Base-by-base conservation (phyloP, 176 grass and related monocot species). In the Carex parvula region DNA sequence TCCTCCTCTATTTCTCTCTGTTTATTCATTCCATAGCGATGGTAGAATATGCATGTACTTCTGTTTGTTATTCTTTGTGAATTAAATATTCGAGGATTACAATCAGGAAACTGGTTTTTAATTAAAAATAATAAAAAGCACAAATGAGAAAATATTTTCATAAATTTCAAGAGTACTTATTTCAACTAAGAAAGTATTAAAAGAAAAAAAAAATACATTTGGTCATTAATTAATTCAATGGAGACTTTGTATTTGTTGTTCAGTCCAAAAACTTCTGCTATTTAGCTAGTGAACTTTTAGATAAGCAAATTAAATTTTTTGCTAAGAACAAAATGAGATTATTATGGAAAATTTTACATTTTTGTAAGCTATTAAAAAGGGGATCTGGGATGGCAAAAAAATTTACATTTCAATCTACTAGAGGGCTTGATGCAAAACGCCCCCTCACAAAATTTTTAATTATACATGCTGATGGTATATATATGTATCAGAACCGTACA, bases 401-500 rank as follows among this genome's bases (percentile, higher is more conserved):
- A 37, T 4, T 37, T 37, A 37, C 4, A 39, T 39, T 5, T 60
- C 17, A 61, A 20, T 61, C 6, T 61, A 61, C 5, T 9, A 61
- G 59, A 61, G 59, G n/a, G n/a, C 46, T 48, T 48, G 59, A 21
- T 5, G 59, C 9, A 48, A 61, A 20, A 61, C 6, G 1, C 6
- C n/a, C n/a, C 1, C n/a, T 61, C 21, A 61, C 20, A 48, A 2
- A 11, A 11, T 11, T 48, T 48, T 48, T 48, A 60, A 22, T 61
- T 61, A 44, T 44, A 8, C 41, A 70, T 41, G 17, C n/a, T 7
- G n/a, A 46, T 46, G 8, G 44, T 42, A 52, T 50, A 81, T 48
- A 48, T 65, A 8, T 81, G 8, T 81, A 64, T 81, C 79, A 81
- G 79, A 81, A 81, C 59, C 79, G 79, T 16, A 81, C 79, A 15